Percentiles rank a stretch among this genome's conserved stretches.
Evolutionary conservation across 1,139 yeast species (phyloP).

Genomic region (Nadsonia commutata): DNA sequence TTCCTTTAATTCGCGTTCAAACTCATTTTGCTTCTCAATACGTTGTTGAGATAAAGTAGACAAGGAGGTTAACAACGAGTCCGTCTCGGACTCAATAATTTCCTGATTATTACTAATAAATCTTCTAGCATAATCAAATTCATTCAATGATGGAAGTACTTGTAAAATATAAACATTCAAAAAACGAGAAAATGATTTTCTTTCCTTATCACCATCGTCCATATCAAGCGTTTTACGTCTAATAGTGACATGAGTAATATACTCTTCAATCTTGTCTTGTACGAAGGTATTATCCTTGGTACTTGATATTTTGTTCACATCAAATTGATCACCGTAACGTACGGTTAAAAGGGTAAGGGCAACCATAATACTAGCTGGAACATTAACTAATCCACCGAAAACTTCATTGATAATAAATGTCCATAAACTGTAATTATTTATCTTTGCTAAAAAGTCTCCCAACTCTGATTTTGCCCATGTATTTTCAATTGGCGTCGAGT

Average conservation of each 20-base stretch:
- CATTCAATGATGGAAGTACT: background rate
- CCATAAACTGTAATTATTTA: background rate
- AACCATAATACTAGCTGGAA: background rate
- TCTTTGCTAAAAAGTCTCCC: background rate
- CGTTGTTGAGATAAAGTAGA: too few relatives aligned
- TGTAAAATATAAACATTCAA: background rate
- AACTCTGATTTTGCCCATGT: background rate
- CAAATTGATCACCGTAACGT: background rate
- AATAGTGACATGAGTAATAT: background rate
- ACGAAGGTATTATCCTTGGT: background rate
- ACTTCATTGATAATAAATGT: background rate
- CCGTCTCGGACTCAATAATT: too few relatives aligned
- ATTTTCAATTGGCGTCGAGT: too few relatives aligned
- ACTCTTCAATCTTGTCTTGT: background rate
- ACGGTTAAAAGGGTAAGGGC: background rate
- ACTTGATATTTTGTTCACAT: background rate
- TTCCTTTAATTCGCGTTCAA: too few relatives aligned
- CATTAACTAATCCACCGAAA: background rate
- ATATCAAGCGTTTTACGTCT: background rate
- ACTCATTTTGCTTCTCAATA: too few relatives aligned
- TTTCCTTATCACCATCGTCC: too few relatives aligned
- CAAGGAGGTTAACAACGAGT: too few relatives aligned
- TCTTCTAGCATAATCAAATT: background rate
- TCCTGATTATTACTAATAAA: background rate
- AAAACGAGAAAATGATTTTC: too few relatives aligned